Evolutionary conservation across 805 yeast species (phyloP), one percentile per base, ranked within the genome.

Genomic region (Candida sanyiensis): DNA sequence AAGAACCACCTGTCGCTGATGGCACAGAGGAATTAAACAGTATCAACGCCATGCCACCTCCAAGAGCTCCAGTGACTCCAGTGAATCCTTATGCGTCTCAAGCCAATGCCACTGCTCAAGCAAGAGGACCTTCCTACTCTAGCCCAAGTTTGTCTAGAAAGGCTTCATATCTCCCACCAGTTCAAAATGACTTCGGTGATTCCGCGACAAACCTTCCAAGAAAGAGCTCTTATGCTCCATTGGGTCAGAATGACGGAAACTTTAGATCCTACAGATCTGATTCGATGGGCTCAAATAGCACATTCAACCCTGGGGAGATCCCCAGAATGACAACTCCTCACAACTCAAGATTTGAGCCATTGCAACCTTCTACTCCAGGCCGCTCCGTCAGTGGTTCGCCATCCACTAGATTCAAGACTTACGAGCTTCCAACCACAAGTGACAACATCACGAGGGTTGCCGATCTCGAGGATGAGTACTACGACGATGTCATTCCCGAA

Each of bases 391-490:
- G 44, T 35, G 52, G 47, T 3, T 53, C 54, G 10, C 61, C 63
- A 19, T 54, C 60, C 12, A 46, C 53, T 10, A 49, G 40, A 15
- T 45, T 50, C 38, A 51, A 48, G 5, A 45, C 45, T 3, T 54
- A 51, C 41, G 55, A 54, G 24, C 57, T 52, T 8, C 56, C 59
- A 36, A 51, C 44, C 7, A 35, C 49, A 3, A 42, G 39, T n/a
- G 38, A 44, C 5, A 43, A 42, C 28, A 49, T 46, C 8, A 36
- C 42, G 7, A 35, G 38, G 9, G 50, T 51, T 28, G 51, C 51
- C 15, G 58, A 55, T 27, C 62, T 52, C 12, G 80, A 73, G 2
- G 75, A 68, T 13, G 74, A 68, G 15, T 74, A 69, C 23, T 74
- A 69, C 29, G 63, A 64, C 30, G 64, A 59, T n/a, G 67, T 61